Base-by-base conservation (phyloP, 139 green algal species). In the Tetraselmis chui region DNA sequence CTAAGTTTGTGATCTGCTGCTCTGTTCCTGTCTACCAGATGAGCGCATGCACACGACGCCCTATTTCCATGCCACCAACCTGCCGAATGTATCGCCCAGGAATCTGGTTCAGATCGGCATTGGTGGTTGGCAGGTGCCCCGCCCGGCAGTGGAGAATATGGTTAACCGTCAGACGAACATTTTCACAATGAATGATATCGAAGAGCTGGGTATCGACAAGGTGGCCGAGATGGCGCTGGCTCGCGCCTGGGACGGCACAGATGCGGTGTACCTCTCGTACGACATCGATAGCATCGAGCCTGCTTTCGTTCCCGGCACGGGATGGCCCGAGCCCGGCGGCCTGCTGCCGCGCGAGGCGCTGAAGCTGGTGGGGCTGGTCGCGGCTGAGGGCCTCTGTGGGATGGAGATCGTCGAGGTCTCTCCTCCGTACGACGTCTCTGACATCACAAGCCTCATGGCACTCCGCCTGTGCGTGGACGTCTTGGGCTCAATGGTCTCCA, bases 31-130 rank as follows among this genome's bases (percentile, higher is more conserved):
- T n/a, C n/a, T n/a, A n/a, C n/a, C n/a, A n/a, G 79, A 83, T 45
- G 79, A 83, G 79, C 32, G 79, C 32, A 83, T 83, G 79, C 79
- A 83, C 79, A 83, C 79, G 1, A 83, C 79, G 31, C 79, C 79
- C 32, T 83, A 77, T 23, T 83, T 83, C 18, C 79, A 83, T 45
- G 79, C 79, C 23, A 83, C 79, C 27, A 83, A 83, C 79, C 31
- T 83, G 29, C 79, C 79, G 1, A 83, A 83, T 45, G 79, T 83
- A 1, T 23, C 22, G 11, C 31, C 79, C 24, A 31, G 29, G 26
- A 83, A 83, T 28, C 59, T 83, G 18, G 79, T 83, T 25, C 79
- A 83, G 30, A 83, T 83, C 27, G 79, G 79, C 24, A 83, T 83
- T 59, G 79, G 79, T 27, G 79, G 79, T 28, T 83, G 79, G 79